phyloP scores from a whole-genome alignment of 768 basidiomycete genomes.

The Boletellus emodensis region DNA sequence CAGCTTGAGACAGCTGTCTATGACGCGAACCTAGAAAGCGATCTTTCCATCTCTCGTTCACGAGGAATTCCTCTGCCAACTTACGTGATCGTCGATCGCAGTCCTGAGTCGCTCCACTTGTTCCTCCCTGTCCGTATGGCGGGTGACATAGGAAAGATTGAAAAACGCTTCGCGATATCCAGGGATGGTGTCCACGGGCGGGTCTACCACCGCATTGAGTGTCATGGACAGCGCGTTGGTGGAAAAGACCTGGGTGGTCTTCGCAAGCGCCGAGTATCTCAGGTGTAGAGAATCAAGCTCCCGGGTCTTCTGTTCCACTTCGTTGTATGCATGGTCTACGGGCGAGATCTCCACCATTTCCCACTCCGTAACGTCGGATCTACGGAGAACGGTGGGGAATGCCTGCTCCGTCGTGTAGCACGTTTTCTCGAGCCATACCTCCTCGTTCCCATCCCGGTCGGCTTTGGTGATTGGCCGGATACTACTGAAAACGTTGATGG shows the following conservation, averaged over 20 bases:
- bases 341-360: slow-evolving; percentile 80
- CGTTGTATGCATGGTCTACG: slow-evolving; percentile 74
- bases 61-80: slow-evolving; percentile 10
- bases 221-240: slow-evolving; percentile 84
- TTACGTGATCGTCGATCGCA: slow-evolving; percentile 80
- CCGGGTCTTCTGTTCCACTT: slow-evolving; percentile 76
- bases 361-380: slow-evolving; percentile 77
- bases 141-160: slow-evolving; percentile 58
- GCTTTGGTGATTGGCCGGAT: slow-evolving; percentile 63
- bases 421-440: slow-evolving; percentile 87
- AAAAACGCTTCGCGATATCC: slow-evolving; percentile 79
- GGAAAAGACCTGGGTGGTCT: slow-evolving; percentile 66
- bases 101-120: slow-evolving; percentile 66
- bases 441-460: slow-evolving; percentile 62
- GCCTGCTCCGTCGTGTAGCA: slow-evolving; percentile 81
- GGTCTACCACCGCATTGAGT: slow-evolving; percentile 83
- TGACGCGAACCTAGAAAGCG: slow-evolving; percentile 60
- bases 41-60: not conserved
- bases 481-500: slow-evolving; percentile 78
- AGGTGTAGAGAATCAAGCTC: slow-evolving; percentile 66
- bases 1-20: slow-evolving; percentile 79
- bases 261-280: slow-evolving; percentile 74
- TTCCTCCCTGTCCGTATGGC: slow-evolving; percentile 66
- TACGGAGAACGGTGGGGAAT: slow-evolving; percentile 87
- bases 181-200: slow-evolving; percentile 69